A percentile compares a stretch with the other conserved stretches of the same genome.
These are phyloP conservation scores for Serendipita sp. DNA, from an alignment of 768 basidiomycete species.

Conservation along the genomic window DNA sequence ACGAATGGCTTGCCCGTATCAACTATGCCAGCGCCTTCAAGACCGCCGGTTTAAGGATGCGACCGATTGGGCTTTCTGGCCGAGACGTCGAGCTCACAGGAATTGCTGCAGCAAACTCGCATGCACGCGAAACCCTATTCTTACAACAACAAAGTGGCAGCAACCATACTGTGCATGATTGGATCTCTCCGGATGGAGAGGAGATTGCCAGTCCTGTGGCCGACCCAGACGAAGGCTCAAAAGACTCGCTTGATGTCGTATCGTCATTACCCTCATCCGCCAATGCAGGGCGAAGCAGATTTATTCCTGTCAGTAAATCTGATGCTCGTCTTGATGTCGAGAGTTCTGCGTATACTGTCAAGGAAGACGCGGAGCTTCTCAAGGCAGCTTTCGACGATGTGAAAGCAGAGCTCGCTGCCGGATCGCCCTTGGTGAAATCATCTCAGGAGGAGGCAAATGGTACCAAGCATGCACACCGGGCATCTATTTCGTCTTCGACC, in stretches of 20 bases:
- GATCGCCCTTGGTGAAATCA: background rate
- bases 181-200: background rate
- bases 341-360: constrained; percentile 6
- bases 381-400: constrained; percentile 75
- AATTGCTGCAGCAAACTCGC: constrained; percentile 71
- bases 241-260: background rate
- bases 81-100: constrained; percentile 64
- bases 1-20: constrained; percentile 80
- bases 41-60: constrained; percentile 65
- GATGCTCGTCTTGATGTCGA: constrained; percentile 8
- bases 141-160: constrained; percentile 12
- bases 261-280: background rate
- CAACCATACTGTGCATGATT: background rate
- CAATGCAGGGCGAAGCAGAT: background rate
- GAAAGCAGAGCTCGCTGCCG: constrained; percentile 63
- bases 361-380: constrained; percentile 35
- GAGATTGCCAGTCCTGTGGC: background rate
- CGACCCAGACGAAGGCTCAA: background rate
- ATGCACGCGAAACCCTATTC: constrained; percentile 50
- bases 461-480: background rate
- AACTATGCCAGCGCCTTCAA: constrained; percentile 94
- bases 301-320: background rate
- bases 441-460: background rate
- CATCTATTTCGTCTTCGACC: background rate
- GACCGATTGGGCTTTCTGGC: constrained; percentile 50